Evolutionary conservation across 768 basidiomycete genomes (phyloP).

Genomic region (Termitomyces sp.): DNA sequence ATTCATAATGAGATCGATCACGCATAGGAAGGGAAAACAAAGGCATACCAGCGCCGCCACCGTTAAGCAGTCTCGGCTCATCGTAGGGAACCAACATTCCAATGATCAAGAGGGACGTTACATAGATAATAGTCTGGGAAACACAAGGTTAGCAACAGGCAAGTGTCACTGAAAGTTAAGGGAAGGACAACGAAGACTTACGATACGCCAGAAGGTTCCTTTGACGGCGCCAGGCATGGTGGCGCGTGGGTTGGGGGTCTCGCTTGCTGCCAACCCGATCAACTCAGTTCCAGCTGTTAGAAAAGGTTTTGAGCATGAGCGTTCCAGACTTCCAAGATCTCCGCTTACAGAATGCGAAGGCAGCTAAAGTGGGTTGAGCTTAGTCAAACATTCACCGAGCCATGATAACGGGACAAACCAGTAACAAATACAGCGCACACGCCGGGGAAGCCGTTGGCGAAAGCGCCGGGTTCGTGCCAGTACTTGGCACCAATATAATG

Average conservation of each 20-base stretch:
- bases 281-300: constrained; percentile 39
- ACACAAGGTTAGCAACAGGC: not conserved
- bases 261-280: constrained; percentile 40
- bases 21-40: not conserved
- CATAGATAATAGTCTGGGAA: constrained; percentile 36
- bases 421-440: constrained; percentile 43
- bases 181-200: constrained; percentile 14
- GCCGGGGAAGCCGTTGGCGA: constrained; percentile 42
- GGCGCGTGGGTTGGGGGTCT: constrained; percentile 40
- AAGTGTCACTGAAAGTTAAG: not conserved
- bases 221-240: constrained; percentile 42
- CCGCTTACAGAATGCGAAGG: constrained; percentile 33
- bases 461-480: constrained; percentile 35
- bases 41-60: constrained; percentile 26
- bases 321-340: not conserved
- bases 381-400: not conserved
- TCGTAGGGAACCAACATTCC: constrained; percentile 33
- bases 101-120: constrained; percentile 39
- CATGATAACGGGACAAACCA: constrained; percentile 14
- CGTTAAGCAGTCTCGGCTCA: constrained; percentile 31
- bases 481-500: constrained; percentile 32
- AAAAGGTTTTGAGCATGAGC: not conserved
- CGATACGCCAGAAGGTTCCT: constrained; percentile 45
- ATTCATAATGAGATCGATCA: not conserved
- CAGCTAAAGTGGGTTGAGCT: constrained; percentile 17